phyloP scores from a whole-genome alignment of 495 filamentous ascomycete species.

The Viridothelium virens region DNA sequence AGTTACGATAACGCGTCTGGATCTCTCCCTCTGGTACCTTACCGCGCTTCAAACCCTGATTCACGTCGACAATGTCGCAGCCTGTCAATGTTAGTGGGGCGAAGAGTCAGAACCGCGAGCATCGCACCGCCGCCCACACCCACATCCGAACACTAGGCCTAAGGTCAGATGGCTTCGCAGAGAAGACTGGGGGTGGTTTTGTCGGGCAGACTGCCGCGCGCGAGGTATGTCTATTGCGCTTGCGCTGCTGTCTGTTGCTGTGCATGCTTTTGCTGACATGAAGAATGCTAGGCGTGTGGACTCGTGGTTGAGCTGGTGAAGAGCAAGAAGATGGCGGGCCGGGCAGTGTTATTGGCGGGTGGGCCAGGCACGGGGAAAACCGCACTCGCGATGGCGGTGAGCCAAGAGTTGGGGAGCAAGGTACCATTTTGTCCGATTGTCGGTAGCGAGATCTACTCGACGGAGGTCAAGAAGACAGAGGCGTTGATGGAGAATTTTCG shows the following conservation, averaged over 20 bases:
- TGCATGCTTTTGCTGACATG: neutral
- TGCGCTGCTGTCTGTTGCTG: neutral
- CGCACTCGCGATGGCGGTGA: conserved; percentile 85
- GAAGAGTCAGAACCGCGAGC: conserved; percentile 88
- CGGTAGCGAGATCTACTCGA: conserved; percentile 91
- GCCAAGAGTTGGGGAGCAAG: conserved; percentile 91
- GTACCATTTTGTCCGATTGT: conserved; percentile 97
- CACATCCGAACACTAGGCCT: conserved; percentile 94
- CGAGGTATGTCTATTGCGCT: conserved; percentile 50
- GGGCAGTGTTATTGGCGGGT: conserved; percentile 86
- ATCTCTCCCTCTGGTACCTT: neutral
- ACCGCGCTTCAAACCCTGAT: neutral
- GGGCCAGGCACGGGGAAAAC: conserved; percentile 95
- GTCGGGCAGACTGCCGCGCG: conserved; percentile 81
- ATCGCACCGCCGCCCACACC: conserved; percentile 90
- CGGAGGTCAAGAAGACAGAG: conserved; percentile 98
- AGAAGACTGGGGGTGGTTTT: conserved; percentile 62
- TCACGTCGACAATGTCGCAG: conserved; percentile 4
- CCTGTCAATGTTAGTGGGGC: conserved; percentile 3
- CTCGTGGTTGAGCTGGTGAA: conserved; percentile 91
- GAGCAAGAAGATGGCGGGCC: conserved; percentile 92
- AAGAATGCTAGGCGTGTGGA: conserved; percentile 62
- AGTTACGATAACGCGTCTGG: neutral
- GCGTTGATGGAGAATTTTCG: conserved; percentile 98
- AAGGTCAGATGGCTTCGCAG: conserved; percentile 71